Evolutionary conservation across 1,139 yeast genomes (phyloP).

Genomic region (Pneumocystis sp.): DNA sequence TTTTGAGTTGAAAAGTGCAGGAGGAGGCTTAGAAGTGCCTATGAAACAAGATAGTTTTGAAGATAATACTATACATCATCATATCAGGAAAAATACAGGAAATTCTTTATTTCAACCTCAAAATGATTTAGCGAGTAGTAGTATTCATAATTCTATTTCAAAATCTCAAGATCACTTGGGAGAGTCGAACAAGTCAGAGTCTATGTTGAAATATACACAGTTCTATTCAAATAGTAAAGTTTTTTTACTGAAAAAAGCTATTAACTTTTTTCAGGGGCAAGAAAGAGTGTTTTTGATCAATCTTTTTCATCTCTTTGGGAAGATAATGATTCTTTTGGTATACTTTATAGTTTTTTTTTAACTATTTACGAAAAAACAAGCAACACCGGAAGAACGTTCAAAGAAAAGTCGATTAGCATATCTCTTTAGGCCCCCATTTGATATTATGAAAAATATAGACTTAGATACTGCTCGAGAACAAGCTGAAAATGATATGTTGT

Average conservation of each 20-base stretch:
- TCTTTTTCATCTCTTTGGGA: conserved; percentile 14
- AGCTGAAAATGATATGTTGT: conserved; percentile 52
- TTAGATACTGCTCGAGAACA: conserved; percentile 46
- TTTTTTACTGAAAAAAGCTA: neutral
- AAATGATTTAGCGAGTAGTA: neutral
- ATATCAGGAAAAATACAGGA: neutral
- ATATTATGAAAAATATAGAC: conserved; percentile 51
- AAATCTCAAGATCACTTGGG: neutral
- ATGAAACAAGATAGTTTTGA: neutral
- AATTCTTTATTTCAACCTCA: neutral
- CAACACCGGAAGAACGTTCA: neutral
- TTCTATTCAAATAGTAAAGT: neutral
- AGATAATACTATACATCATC: neutral
- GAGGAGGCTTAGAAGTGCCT: neutral
- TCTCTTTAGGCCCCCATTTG: conserved; percentile 87
- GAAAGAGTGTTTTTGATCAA: conserved; percentile 13
- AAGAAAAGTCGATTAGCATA: conserved; percentile 60
- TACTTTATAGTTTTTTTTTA: neutral
- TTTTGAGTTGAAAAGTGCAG: conserved; percentile 36
- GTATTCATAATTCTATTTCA: neutral
- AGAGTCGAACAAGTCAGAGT: neutral
- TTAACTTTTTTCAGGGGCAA: neutral
- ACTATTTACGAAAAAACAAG: neutral
- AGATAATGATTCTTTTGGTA: conserved; percentile 16
- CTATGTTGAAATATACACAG: neutral